A percentile compares a stretch with the other conserved stretches of the same genome.
These are phyloP conservation scores for Actinomucor elegans DNA, from an alignment of 371 early-diverging fungal genomes.

Conservation along the genomic window DNA sequence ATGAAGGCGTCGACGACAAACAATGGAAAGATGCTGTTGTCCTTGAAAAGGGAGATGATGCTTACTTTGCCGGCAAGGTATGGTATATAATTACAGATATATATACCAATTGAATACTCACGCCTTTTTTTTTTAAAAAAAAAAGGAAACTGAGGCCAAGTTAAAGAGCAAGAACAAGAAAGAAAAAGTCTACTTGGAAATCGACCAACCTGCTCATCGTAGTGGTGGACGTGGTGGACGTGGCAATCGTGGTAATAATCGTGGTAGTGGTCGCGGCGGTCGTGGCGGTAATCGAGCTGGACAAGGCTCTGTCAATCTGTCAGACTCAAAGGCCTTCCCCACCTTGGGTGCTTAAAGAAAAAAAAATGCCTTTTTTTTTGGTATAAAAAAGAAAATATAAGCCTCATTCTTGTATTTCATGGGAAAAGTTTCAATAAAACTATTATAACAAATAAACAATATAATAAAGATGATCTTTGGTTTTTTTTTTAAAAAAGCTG, in stretches of 20 bases:
- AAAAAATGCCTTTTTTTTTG: too few relatives aligned
- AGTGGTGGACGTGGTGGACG: constrained; percentile 37
- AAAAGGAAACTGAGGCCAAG: constrained; percentile 19
- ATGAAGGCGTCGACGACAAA: constrained; percentile 74
- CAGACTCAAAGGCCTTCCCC: constrained; percentile 76
- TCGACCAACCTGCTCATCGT: constrained; percentile 40
- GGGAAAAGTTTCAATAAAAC: too few relatives aligned
- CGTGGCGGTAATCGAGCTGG: constrained; percentile 29
- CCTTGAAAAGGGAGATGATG: constrained; percentile 64
- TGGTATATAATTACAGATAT: constrained; percentile 42
- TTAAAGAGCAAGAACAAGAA: constrained; percentile 36
- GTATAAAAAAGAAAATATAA: too few relatives aligned
- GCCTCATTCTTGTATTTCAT: too few relatives aligned
- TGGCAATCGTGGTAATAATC: constrained; percentile 24
- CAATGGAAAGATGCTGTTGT: constrained; percentile 76
- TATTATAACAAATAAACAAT: too few relatives aligned
- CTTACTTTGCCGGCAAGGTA: constrained; percentile 67
- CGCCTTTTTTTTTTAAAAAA: not conserved
- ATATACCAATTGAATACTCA: not conserved
- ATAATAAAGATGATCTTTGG: too few relatives aligned
- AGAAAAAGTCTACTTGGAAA: constrained; percentile 32
- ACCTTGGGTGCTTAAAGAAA: constrained; percentile 63
- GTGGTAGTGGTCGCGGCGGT: constrained; percentile 19
- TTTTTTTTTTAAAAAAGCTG: too few relatives aligned
- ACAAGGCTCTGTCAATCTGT: constrained; percentile 61